Evolutionary conservation across 495 filamentous ascomycete genomes (phyloP), one percentile per base, ranked within the genome.

Genomic region (Aspergillus nanangensis): DNA sequence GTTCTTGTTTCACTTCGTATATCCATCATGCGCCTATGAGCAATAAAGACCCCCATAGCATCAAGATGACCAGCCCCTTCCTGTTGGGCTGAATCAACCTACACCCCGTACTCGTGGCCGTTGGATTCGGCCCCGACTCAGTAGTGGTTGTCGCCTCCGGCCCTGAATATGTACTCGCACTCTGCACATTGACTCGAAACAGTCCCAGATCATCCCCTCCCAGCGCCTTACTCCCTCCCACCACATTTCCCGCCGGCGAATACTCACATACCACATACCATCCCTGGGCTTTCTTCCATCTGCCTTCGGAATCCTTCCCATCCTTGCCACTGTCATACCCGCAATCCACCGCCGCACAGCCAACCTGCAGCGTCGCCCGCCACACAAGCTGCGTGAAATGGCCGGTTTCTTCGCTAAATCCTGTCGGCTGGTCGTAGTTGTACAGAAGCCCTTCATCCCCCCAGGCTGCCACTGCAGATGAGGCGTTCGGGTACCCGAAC

Each of bases 301-400:
- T 37, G 11, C 50, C 49, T 4, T 34, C 41, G 21, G 25, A 54
- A 37, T 57, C 23, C 22, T 43, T 35, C 29, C 18, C 40, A n/a
- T 54, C 51, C 11, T 7, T 11, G 10, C 32, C 38, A 15, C 13
- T 17, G 10, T 34, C 34, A 15, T 66, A 67, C 17, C 69, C 74
- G 46, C 88, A 92, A 45, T 80, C 60, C 44, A 70, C 62, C 34
- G 75, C 64, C 27, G 76, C 85, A 60, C 88, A 94, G 7, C 88
- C 88, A 0, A 90, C 78, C 35, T 73, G 63, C 15, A 63, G 83
- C 8, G 86, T 90, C 25, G 70, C 67, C 61, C 77, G 80, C 88
- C 88, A 94, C 1, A 92, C 87, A 34, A 94, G 60, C 70, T 91
- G 87, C 20, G 88, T 89, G 61, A 89, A 94, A 65, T 94, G 88